These are phyloP conservation scores for Trypanosoma mega DNA, from an alignment of 208 protist species.

Conservation along the genomic window DNA sequence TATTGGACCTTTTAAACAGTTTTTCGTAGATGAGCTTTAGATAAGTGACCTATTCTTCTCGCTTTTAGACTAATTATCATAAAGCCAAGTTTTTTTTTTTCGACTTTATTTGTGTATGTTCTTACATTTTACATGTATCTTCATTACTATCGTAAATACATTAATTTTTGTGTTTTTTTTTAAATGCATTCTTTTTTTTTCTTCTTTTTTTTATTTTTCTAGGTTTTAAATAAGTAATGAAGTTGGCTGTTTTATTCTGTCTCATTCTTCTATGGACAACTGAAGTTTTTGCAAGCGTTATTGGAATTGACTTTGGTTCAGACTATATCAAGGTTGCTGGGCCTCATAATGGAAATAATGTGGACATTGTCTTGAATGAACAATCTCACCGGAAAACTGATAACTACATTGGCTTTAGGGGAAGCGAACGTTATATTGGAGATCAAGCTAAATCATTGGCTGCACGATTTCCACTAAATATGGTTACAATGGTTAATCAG, in stretches of 20 bases:
- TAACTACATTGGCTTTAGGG: slow-evolving; percentile 88
- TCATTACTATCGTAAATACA: no score
- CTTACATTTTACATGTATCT: no score
- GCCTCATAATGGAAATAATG: slow-evolving; percentile 53
- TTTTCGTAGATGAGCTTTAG: no score
- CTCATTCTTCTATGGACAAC: slow-evolving; percentile 4
- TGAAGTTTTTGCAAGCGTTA: slow-evolving; percentile 43
- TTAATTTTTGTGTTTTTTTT: slow-evolving; percentile 25
- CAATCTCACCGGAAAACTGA: slow-evolving; percentile 92
- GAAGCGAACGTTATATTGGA: slow-evolving; percentile 89
- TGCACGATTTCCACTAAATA: slow-evolving; percentile 83
- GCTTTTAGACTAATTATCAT: no score
- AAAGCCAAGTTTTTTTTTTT: neutral
- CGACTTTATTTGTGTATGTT: neutral
- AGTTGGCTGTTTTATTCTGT: slow-evolving; percentile 12
- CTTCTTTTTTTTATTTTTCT: slow-evolving; percentile 27
- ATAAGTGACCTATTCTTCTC: no score
- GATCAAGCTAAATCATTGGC: slow-evolving; percentile 83
- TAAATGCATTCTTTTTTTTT: slow-evolving; percentile 10
- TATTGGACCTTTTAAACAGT: no score
- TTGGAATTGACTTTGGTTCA: slow-evolving; percentile 90
- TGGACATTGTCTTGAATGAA: slow-evolving; percentile 96
- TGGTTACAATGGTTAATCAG: slow-evolving; percentile 61
- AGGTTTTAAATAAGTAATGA: slow-evolving; percentile 15
- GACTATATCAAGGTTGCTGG: slow-evolving; percentile 80